A percentile compares a stretch with the other conserved stretches of the same genome.
Evolutionary conservation across 2,329 filamentous ascomycete species (phyloP).

Genomic region (Uncinocarpus reesii): DNA sequence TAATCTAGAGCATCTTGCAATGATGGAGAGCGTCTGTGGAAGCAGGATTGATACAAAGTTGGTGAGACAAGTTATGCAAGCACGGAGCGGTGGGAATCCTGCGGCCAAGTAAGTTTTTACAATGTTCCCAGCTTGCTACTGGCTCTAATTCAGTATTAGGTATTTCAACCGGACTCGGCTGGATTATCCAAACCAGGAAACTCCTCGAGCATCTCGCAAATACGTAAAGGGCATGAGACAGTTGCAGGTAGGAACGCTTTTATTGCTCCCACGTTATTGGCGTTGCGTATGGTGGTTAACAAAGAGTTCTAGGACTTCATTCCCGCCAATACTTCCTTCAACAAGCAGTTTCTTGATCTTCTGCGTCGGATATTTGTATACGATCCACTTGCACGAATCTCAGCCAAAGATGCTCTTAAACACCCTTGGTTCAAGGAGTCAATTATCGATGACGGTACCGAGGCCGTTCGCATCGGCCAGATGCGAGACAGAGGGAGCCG

Average conservation of each 20-base stretch:
- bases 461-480: conserved; percentile 49
- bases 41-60: conserved; percentile 46
- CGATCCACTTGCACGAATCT: conserved; percentile 55
- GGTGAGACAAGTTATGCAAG: conserved; percentile 44
- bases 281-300: conserved; percentile 19
- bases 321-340: conserved; percentile 49
- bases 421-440: conserved; percentile 58
- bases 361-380: conserved; percentile 56
- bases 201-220: conserved; percentile 53
- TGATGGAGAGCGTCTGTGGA: conserved; percentile 57
- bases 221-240: conserved; percentile 61
- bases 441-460: conserved; percentile 55
- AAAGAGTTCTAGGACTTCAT: conserved; percentile 52
- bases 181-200: conserved; percentile 54
- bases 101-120: conserved; percentile 43
- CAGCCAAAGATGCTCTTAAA: conserved; percentile 54
- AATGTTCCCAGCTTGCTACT: conserved; percentile 1
- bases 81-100: conserved; percentile 42
- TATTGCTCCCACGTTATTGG: neutral
- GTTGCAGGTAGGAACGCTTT: conserved; percentile 33
- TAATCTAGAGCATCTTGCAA: conserved; percentile 57
- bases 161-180: conserved; percentile 49
- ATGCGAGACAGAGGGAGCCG: conserved; percentile 14
- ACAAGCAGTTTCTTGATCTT: conserved; percentile 53
- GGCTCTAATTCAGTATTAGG: conserved; percentile 33